These are phyloP conservation scores for Kazachstania viticola DNA, from an alignment of 805 yeast genomes.

Conservation along the genomic window DNA sequence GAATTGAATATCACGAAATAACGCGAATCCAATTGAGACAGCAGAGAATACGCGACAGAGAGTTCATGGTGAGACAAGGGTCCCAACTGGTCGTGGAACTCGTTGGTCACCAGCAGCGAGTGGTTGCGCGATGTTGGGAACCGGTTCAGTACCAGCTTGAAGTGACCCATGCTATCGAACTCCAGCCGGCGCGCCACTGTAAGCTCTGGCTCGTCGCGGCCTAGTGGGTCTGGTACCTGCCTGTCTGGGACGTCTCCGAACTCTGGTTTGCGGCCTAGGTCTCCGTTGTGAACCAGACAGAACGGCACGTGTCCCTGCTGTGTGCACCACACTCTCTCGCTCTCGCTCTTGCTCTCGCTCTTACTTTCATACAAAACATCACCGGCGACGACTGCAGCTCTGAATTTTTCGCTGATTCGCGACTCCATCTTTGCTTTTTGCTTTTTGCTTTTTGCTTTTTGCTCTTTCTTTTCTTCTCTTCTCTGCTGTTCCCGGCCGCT, in stretches of 20 bases:
- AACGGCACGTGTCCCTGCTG: no score
- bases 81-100: constrained; percentile 57
- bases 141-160: constrained; percentile 69
- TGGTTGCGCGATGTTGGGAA: constrained; percentile 77
- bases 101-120: constrained; percentile 65
- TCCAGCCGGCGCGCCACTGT: constrained; percentile 47
- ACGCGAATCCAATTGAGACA: constrained; percentile 35
- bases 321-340: no score
- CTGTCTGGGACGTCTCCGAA: constrained; percentile 25
- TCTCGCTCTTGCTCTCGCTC: no score
- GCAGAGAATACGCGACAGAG: constrained; percentile 41
- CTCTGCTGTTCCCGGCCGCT: no score
- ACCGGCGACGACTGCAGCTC: no score
- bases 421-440: no score
- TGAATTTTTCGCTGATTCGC: no score
- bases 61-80: constrained; percentile 65
- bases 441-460: neutral
- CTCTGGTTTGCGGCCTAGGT: no score
- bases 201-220: constrained; percentile 66
- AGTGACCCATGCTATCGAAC: constrained; percentile 31
- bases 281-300: no score
- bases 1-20: constrained; percentile 74
- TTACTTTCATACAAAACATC: no score
- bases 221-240: constrained; percentile 60
- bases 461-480: no score